These are phyloP conservation scores for Puccinellia tenuiflora DNA, from an alignment of 176 grass and related monocot species.

Conservation along the genomic window DNA sequence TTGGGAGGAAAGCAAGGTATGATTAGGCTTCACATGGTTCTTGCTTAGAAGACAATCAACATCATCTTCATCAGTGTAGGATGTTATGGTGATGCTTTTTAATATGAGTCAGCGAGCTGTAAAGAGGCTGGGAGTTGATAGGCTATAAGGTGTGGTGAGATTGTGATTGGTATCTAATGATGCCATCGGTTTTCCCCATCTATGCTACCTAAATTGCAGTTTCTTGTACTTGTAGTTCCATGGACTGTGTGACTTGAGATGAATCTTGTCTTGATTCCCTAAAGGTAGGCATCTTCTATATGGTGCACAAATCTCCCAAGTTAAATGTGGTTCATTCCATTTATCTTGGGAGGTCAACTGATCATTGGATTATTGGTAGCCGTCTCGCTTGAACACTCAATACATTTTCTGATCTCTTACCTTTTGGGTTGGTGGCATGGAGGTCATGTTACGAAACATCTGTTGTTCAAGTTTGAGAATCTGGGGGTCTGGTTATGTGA, in stretches of 20 bases:
- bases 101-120: not conserved
- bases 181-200: not conserved
- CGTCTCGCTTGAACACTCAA: not conserved
- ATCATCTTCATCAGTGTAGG: not conserved
- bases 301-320: not conserved
- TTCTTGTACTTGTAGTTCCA: not conserved
- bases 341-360: not conserved
- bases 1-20: constrained; percentile 25
- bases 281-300: not conserved
- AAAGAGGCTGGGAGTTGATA: not conserved
- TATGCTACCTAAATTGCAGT: not conserved
- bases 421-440: not conserved
- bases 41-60: constrained; percentile 22
- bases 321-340: not conserved
- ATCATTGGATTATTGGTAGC: not conserved
- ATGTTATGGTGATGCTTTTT: constrained; percentile 8
- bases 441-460: not conserved
- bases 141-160: not conserved
- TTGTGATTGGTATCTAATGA: not conserved
- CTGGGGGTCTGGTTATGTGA: not conserved
- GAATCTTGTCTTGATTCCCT: not conserved
- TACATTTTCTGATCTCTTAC: not conserved
- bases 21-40: constrained; percentile 16
- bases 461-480: not conserved
- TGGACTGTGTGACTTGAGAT: not conserved